Conservation (phyloP, 768 basidiomycete species). For the Auriscalpium microsporum region DNA sequence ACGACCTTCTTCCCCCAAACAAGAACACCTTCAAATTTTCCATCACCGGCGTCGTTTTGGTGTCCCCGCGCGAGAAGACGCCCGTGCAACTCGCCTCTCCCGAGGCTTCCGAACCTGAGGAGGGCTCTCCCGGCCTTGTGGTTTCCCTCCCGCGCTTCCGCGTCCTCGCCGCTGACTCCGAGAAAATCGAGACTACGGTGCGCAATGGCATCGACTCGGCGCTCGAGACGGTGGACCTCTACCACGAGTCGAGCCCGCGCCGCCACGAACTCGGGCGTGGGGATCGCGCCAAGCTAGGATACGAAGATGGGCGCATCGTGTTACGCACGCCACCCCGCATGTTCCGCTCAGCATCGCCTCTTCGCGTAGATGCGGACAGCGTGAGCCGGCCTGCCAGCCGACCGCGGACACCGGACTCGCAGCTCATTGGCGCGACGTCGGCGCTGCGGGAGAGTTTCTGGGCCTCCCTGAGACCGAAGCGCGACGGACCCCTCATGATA, state of each 20-base stretch:
- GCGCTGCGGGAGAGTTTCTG: conserved; percentile 19
- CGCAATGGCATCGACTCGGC: conserved; percentile 44
- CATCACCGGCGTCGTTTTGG: conserved; percentile 55
- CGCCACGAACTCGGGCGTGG: conserved; percentile 57
- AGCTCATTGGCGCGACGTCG: conserved; percentile 16
- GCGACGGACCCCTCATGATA: conserved; percentile 54
- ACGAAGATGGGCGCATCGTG: conserved; percentile 51
- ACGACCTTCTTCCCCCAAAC: conserved; percentile 57
- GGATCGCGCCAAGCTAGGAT: conserved; percentile 50
- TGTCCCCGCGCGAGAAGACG: conserved; percentile 36
- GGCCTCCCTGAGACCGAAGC: conserved; percentile 28
- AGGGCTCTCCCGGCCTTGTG: conserved; percentile 29
- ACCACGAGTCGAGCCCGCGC: conserved; percentile 48
- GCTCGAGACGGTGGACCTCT: conserved; percentile 49
- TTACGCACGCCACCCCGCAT: conserved; percentile 28
- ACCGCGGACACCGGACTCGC: conserved; percentile 16
- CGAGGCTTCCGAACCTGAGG: conserved; percentile 3
- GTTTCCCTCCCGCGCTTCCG: conserved; percentile 61
- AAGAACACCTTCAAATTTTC: conserved; percentile 60
- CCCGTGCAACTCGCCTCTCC: conserved; percentile 13
- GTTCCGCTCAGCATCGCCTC: conserved; percentile 1
- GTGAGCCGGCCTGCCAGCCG: conserved; percentile 16
- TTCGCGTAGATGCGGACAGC: conserved; percentile 12
- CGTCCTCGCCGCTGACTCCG: conserved; percentile 57
- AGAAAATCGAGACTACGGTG: conserved; percentile 48